Evolutionary conservation across 1,284 basidiomycete genomes (phyloP), one percentile per base, ranked within the genome.

Genomic region (Bondarzewia mesenterica): DNA sequence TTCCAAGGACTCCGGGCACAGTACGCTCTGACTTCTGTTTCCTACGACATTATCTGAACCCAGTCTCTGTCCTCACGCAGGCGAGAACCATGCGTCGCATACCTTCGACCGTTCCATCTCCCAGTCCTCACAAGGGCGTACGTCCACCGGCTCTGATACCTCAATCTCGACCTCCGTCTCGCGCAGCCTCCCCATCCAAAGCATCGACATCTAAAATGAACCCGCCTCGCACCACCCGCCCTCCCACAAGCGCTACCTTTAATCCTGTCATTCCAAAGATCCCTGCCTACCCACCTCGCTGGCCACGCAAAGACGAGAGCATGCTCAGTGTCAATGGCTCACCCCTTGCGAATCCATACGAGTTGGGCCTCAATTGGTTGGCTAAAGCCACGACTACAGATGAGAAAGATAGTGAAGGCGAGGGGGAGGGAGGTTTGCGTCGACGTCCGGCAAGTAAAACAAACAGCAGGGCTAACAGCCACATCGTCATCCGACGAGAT

Each of bases 241-340:
- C 78, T 15, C 85, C 85, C 0, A 82, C 83, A n/a, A 74, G 69
- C 15, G 72, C 78, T n/a, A 77, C 71, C 7, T 89, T 89, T 63
- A 85, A 85, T 47, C 86, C 85, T 1, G 60, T 69, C 7, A 65
- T 88, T 18, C 78, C 78, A 1, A 81, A 83, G 49, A 77, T 78
- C 15, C 77, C 85, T 6, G 68, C 70, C 23, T 86, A 78, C 55
- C 84, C 84, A 1, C 50, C 50, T 7, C 66, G 69, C 16, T 65
- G 65, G 60, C 82, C 85, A 7, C 75, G 82, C 44, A 75, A 72
- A 55, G 77, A 86, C 53, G 85, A 89, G 61, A 77, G 69, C 54
- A 77, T 89, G 75, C 71, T 89, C 44, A 86, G 82, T 57, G 63
- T 83, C 18, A 89, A 89, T 51, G 86, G 86, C 4, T 86, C 84